Conservation (phyloP, 2,329 filamentous ascomycete genomes). For the Sporothrix variecibatus region DNA sequence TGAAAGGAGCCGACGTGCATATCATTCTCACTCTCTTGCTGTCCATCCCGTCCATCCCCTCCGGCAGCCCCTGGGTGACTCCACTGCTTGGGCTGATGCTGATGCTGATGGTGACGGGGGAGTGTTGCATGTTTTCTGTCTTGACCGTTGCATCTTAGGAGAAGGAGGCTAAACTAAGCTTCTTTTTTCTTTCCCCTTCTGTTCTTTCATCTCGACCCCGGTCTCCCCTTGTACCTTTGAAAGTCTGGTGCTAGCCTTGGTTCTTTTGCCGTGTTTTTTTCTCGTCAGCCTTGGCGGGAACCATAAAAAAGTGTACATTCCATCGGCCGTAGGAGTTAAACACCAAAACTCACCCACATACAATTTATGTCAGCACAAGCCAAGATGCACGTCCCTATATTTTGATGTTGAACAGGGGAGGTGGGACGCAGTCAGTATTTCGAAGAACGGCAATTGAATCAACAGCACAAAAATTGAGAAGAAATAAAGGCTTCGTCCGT, state of each 20-base stretch:
- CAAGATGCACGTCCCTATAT: not conserved
- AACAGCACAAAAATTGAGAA: too few relatives aligned
- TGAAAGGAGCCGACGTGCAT: not conserved
- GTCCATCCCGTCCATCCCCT: not conserved
- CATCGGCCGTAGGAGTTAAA: not conserved
- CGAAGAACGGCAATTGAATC: not conserved
- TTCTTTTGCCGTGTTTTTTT: too few relatives aligned
- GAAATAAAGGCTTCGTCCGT: not conserved
- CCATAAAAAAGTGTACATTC: not conserved
- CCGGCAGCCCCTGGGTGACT: not conserved
- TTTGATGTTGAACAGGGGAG: not conserved
- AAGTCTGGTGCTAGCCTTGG: not conserved
- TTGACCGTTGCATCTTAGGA: not conserved
- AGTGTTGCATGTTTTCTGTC: not conserved
- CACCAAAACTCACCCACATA: not conserved
- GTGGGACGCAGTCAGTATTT: not conserved
- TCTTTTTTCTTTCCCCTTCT: not conserved
- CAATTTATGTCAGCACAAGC: not conserved
- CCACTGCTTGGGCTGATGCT: not conserved
- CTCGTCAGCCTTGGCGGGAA: not conserved
- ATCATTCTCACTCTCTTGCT: not conserved
- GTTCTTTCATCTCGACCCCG: not conserved
- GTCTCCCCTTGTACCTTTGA: not conserved
- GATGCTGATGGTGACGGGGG: not conserved
- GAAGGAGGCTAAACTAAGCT: not conserved